Conservation (phyloP, 179 eudicot species). For the Carnegiea gigantea region DNA sequence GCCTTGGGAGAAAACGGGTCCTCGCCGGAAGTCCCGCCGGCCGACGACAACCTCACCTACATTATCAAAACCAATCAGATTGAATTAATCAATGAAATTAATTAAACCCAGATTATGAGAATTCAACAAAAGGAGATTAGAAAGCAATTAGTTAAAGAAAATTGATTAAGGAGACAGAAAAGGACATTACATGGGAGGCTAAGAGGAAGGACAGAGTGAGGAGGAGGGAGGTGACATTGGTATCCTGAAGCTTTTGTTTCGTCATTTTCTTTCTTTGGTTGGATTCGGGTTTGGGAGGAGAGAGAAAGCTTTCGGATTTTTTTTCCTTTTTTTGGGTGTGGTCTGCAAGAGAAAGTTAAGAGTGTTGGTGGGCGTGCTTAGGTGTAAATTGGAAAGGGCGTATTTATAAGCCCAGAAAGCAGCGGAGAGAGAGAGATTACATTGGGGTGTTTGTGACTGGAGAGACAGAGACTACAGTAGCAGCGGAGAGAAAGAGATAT, state of each 20-base stretch:
- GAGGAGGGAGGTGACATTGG: slow-evolving; percentile 20
- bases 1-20: slow-evolving; percentile 74
- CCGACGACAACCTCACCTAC: slow-evolving; percentile 16
- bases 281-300: not conserved
- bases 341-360: slow-evolving; percentile 12
- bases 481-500: too few species aligned
- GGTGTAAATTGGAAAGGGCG: slow-evolving; percentile 13
- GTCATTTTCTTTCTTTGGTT: slow-evolving; percentile 15
- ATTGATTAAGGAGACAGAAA: not conserved
- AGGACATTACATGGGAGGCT: slow-evolving; percentile 29
- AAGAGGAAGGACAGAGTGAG: slow-evolving; percentile 29
- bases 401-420: slow-evolving; percentile 21
- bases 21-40: slow-evolving; percentile 26
- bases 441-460: not conserved
- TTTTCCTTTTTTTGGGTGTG: slow-evolving; percentile 26
- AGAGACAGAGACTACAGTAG: not conserved
- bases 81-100: not conserved
- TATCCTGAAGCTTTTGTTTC: slow-evolving; percentile 20
- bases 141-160: not conserved
- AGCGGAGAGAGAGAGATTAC: not conserved
- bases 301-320: slow-evolving; percentile 30
- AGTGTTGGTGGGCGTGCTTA: slow-evolving; percentile 36
- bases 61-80: not conserved
- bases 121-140: too few species aligned
- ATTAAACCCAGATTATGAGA: not conserved